Evolutionary conservation across 208 protist species (phyloP), one percentile per base, ranked within the genome.

Genomic region (Wallacemonas sp.): DNA sequence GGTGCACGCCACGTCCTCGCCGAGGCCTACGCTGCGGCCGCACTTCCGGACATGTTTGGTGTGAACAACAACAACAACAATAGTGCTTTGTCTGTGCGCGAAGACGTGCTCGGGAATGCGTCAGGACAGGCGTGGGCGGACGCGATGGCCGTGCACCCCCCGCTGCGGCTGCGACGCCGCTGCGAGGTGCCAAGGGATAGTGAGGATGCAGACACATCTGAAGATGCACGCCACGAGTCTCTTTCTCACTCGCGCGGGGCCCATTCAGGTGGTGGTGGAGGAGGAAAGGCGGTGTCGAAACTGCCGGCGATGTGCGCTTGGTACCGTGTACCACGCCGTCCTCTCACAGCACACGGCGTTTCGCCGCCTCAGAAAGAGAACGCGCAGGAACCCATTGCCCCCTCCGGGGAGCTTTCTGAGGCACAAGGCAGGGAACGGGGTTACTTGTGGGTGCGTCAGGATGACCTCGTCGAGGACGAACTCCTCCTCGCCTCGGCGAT

Each of bases 31-130:
- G 44, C 51, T 30, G 22, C 70, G 11, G 62, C 66, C 8, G 46
- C 44, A 15, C 55, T 62, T 9, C 72, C 72, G 11, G 66, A 78
- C 44, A 78, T 78, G 72, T 78, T 78, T 33, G 61, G 72, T 34
- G 61, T 69, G n/a, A n/a, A n/a, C n/a, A n/a, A n/a, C n/a, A n/a
- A n/a, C n/a, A n/a, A n/a, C n/a, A n/a, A n/a, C n/a, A n/a, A n/a
- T n/a, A n/a, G n/a, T n/a, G n/a, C n/a, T n/a, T n/a, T n/a, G n/a
- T n/a, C n/a, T n/a, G n/a, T n/a, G n/a, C n/a, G n/a, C n/a, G n/a
- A n/a, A n/a, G n/a, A n/a, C n/a, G 3, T 17, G 45, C 26, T 21
- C 34, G 9, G 36, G 19, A 51, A 22, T 14, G 47, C 36, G 28
- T 34, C 31, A 8, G 46, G 15, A 31, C 39, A 24, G 1, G 61